Evolutionary conservation across 1,139 yeast genomes (phyloP), one percentile per base, ranked within the genome.

Genomic region (Yamadazyma atlantica): DNA sequence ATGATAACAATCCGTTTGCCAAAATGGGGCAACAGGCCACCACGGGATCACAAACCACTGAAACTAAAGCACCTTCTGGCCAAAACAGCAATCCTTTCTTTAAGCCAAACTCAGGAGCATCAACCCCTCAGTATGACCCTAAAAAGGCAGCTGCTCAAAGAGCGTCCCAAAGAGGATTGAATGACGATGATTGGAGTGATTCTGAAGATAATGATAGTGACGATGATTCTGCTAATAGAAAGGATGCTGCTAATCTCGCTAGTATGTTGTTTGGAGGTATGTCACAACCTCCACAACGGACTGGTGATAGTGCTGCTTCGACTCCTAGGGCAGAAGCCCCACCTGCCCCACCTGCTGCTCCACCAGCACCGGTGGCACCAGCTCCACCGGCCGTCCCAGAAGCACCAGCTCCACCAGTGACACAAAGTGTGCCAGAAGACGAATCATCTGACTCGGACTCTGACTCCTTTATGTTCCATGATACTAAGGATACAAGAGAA

Each of bases 161-260:
- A 54, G 78, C 71, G 15, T 72, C 82, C 5, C 88, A 82, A 57
- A 66, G 85, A 55, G 87, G 88, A 3, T 54, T 73, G 34, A 76
- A 62, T 38, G 63, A 56, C 33, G 74, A 70, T 38, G 84, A 75
- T 46, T 80, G 85, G 85, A 80, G 79, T 43, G 80, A 78, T 50
- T 75, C 73, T 5, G 86, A 78, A 32, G 79, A 73, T 2, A 80
- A 77, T 47, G 66, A 63, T 1, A 64, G 64, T 16, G 82, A 75
- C 18, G 80, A 71, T 24, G 74, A 68, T 31, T 59, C 51, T 4
- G 74, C 73, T 2, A 69, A 73, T 40, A 66, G 75, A 34, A 71
- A 75, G 1, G 81, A 82, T 30, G 83, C 86, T 11, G 79, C 83
- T 2, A 74, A 77, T 40, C 67, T 81, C 42, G 86, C 87, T 1